phyloP scores from a whole-genome alignment of 1,284 basidiomycete genomes.

The Xerocomus amazonicus region DNA sequence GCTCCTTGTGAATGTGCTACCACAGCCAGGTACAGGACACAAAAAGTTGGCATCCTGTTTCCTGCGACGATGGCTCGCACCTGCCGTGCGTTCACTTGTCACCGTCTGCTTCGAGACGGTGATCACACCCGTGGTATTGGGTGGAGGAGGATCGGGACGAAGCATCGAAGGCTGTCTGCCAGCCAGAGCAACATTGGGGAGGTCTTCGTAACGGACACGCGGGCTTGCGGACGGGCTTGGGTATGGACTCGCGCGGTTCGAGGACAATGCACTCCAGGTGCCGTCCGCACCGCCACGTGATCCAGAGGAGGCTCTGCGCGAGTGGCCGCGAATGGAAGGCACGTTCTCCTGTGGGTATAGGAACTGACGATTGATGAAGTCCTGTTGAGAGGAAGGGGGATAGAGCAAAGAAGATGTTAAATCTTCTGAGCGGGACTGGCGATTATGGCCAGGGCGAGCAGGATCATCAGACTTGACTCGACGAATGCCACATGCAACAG shows the following conservation, averaged over 20 bases:
- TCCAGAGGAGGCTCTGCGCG: slow-evolving; percentile 57
- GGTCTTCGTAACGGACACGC: slow-evolving; percentile 33
- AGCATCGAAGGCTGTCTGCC: slow-evolving; percentile 27
- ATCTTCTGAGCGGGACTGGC: slow-evolving; percentile 54
- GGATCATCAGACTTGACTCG: slow-evolving; percentile 51
- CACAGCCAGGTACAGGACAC: slow-evolving; percentile 75
- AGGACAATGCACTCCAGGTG: slow-evolving; percentile 32
- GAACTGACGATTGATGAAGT: slow-evolving; percentile 47
- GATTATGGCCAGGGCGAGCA: slow-evolving; percentile 40
- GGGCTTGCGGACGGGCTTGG: slow-evolving; percentile 35
- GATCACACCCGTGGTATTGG: neutral
- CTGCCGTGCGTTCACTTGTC: slow-evolving; percentile 69
- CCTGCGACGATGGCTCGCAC: slow-evolving; percentile 66
- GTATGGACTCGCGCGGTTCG: slow-evolving; percentile 33
- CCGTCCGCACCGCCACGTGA: slow-evolving; percentile 39
- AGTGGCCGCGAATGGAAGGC: slow-evolving; percentile 45
- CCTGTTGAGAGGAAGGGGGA: slow-evolving; percentile 41
- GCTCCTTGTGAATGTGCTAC: slow-evolving; percentile 78
- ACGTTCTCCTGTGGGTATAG: slow-evolving; percentile 41
- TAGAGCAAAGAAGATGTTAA: slow-evolving; percentile 34
- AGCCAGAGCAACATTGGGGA: slow-evolving; percentile 31
- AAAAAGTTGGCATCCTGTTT: slow-evolving; percentile 73
- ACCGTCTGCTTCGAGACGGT: slow-evolving; percentile 32
- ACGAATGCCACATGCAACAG: slow-evolving; percentile 34
- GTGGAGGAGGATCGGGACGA: slow-evolving; percentile 20